These are phyloP conservation scores for Fraxinus cuspidata DNA, from an alignment of 257 asterid species.

Conservation along the genomic window DNA sequence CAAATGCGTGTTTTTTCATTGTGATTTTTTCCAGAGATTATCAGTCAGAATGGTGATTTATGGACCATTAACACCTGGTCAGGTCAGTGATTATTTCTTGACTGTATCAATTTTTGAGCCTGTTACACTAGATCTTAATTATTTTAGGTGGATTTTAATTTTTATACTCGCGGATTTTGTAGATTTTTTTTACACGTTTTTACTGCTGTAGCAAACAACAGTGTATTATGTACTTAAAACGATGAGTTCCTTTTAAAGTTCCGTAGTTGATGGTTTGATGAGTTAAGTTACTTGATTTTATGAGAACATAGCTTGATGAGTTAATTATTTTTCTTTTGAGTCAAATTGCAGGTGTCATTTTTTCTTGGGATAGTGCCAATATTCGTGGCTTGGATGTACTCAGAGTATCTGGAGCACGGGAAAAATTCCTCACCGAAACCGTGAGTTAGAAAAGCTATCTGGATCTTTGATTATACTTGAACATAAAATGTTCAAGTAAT, in stretches of 20 bases:
- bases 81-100: constrained; percentile 46
- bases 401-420: constrained; percentile 75
- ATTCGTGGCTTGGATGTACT: constrained; percentile 77
- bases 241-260: neutral
- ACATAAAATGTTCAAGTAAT: neutral
- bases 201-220: too few relatives aligned
- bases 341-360: constrained; percentile 66
- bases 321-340: constrained; percentile 1
- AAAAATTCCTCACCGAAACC: constrained; percentile 45
- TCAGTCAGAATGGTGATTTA: constrained; percentile 61
- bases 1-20: constrained; percentile 17
- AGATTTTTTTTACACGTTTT: too few relatives aligned
- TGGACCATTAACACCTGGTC: constrained; percentile 81
- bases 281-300: neutral
- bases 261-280: neutral
- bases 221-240: neutral
- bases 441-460: constrained; percentile 36
- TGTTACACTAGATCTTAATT: neutral
- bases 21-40: constrained; percentile 17
- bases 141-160: constrained; percentile 13
- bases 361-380: constrained; percentile 70
- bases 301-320: constrained; percentile 17
- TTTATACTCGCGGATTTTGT: neutral
- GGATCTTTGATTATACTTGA: neutral
- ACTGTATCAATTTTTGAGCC: neutral